phyloP scores from a whole-genome alignment of 106 monocot species.

The Ottelia alismoides region DNA sequence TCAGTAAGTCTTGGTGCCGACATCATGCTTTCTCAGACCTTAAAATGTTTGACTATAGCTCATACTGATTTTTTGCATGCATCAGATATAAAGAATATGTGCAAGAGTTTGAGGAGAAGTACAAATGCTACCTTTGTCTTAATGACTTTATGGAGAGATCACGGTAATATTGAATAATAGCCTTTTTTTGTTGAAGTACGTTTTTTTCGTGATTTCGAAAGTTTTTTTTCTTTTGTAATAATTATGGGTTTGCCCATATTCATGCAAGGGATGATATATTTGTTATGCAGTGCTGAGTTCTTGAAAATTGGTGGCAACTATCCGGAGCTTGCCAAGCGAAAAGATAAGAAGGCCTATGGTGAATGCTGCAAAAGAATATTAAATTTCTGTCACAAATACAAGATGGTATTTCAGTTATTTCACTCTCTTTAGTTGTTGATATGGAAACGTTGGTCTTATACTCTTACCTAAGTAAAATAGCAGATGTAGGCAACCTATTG shows the following conservation, averaged over 20 bases:
- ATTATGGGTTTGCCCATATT: too few relatives aligned
- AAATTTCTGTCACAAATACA: slow-evolving; percentile 46
- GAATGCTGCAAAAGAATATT: slow-evolving; percentile 32
- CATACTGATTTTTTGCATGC: neutral
- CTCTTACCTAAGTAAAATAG: too few relatives aligned
- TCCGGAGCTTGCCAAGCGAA: slow-evolving; percentile 43
- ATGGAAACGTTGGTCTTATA: too few relatives aligned
- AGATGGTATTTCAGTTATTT: slow-evolving; percentile 47
- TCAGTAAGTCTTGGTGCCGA: too few relatives aligned
- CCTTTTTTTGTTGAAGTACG: too few relatives aligned
- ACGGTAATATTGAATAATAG: slow-evolving; percentile 25
- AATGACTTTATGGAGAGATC: slow-evolving; percentile 64
- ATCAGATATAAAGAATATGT: slow-evolving; percentile 78
- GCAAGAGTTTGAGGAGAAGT: slow-evolving; percentile 80
- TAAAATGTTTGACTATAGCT: neutral
- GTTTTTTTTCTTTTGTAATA: too few relatives aligned
- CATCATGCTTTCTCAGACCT: too few relatives aligned
- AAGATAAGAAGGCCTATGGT: slow-evolving; percentile 35
- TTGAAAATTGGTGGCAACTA: slow-evolving; percentile 54
- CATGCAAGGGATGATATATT: too few relatives aligned
- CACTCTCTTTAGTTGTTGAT: too few relatives aligned
- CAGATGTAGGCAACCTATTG: too few relatives aligned
- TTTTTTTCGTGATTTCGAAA: too few relatives aligned
- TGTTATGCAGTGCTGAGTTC: slow-evolving; percentile 64
- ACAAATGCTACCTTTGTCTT: slow-evolving; percentile 50